phyloP scores from a whole-genome alignment of 2,329 filamentous ascomycete species.

The Paecilomyces niveus region DNA sequence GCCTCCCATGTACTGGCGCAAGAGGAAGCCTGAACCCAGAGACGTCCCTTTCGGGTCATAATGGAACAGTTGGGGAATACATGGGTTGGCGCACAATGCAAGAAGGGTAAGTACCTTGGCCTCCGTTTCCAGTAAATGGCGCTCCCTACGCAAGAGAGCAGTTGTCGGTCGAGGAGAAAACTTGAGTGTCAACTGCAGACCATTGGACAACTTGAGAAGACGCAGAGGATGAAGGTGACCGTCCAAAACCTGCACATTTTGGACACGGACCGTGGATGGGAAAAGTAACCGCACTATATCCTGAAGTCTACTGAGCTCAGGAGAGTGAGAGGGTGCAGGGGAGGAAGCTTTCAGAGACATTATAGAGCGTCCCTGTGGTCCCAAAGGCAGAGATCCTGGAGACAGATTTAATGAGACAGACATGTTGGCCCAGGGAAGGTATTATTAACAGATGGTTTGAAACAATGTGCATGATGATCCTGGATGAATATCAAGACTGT shows the following conservation, averaged over 20 bases:
- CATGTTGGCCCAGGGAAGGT: not conserved
- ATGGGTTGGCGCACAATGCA: constrained; percentile 22
- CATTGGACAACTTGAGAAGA: constrained; percentile 31
- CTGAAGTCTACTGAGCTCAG: constrained; percentile 18
- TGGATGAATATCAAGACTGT: not conserved
- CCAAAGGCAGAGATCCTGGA: constrained; percentile 1
- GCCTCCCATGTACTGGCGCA: constrained; percentile 31
- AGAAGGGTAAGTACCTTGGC: constrained; percentile 32
- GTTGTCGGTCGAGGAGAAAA: constrained; percentile 24
- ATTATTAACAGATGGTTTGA: not conserved
- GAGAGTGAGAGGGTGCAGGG: constrained; percentile 1
- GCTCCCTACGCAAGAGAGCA: constrained; percentile 34
- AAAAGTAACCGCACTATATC: constrained; percentile 24
- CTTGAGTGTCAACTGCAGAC: constrained; percentile 30
- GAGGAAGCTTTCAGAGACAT: not conserved
- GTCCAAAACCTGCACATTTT: constrained; percentile 15
- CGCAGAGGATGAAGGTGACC: constrained; percentile 30
- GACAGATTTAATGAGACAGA: not conserved
- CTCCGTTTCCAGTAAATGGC: constrained; percentile 32
- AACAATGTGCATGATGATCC: not conserved
- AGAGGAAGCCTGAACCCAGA: constrained; percentile 26
- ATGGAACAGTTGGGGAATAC: constrained; percentile 30
- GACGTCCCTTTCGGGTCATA: constrained; percentile 23
- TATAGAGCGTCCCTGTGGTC: constrained; percentile 4
- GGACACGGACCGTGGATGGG: constrained; percentile 22